Percentiles rank a stretch among this genome's conserved stretches.
phyloP scores from a whole-genome alignment of 352 stramenopile genomes.

The Phytophthora ramorum region DNA sequence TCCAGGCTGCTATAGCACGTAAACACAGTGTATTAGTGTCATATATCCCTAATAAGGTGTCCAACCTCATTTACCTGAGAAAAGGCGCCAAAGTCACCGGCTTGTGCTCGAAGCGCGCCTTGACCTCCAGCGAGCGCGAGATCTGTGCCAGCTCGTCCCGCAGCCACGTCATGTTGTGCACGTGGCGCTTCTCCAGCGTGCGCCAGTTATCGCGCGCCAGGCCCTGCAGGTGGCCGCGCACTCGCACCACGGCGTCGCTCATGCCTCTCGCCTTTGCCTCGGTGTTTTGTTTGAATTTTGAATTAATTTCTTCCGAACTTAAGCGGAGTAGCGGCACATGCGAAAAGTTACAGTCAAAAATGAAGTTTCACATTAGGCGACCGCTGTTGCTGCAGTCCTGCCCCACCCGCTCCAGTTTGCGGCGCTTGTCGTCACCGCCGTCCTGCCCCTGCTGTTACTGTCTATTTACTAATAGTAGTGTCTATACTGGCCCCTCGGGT shows the following conservation, averaged over 20 bases:
- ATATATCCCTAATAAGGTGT: neutral
- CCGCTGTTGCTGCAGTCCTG: conserved; percentile 15
- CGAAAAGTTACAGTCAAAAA: too few relatives aligned
- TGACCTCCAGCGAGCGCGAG: conserved; percentile 56
- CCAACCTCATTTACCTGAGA: conserved; percentile 19
- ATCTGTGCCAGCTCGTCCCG: conserved; percentile 59
- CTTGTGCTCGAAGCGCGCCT: conserved; percentile 49
- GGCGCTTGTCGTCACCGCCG: conserved; percentile 12
- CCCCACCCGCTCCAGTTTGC: conserved; percentile 16
- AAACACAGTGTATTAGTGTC: neutral
- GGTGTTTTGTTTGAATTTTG: conserved; percentile 32
- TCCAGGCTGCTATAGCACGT: conserved; percentile 10
- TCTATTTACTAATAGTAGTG: conserved; percentile 48
- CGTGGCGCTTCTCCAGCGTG: conserved; percentile 54
- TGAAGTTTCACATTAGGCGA: conserved; percentile 39
- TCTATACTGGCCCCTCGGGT: conserved; percentile 37
- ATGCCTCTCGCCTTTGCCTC: conserved; percentile 25
- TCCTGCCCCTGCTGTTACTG: too few relatives aligned
- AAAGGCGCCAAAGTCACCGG: conserved; percentile 18
- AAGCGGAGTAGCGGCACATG: too few relatives aligned
- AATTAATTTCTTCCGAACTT: too few relatives aligned
- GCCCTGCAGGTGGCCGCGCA: conserved; percentile 61
- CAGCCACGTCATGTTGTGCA: conserved; percentile 54
- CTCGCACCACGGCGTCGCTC: conserved; percentile 68
- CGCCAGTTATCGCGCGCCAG: conserved; percentile 63